Percentiles rank a stretch among this genome's conserved stretches.
phyloP scores from a whole-genome alignment of 2,329 filamentous ascomycete genomes.

The Monosporascus sp. region DNA sequence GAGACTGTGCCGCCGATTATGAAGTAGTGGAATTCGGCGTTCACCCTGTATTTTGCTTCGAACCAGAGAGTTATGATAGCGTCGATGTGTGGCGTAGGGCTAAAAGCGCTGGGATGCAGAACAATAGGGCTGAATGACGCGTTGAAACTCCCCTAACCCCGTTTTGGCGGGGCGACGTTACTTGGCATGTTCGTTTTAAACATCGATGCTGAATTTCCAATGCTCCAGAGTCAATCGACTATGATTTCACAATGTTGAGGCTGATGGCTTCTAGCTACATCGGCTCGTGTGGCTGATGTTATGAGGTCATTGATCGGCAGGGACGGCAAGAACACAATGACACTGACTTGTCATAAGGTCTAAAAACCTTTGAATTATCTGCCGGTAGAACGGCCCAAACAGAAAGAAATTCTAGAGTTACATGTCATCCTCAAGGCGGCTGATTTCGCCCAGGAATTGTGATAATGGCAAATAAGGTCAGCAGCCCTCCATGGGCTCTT shows the following conservation, averaged over 20 bases:
- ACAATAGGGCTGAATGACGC: background rate
- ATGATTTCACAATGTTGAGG: background rate
- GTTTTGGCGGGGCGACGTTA: too few relatives aligned
- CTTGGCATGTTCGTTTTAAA: background rate
- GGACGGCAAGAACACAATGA: conserved; percentile 3
- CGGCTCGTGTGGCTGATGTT: background rate
- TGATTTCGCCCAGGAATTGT: background rate
- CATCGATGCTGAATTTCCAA: too few relatives aligned
- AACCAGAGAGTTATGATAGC: background rate
- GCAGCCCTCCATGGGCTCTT: conserved; percentile 16
- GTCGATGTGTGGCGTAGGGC: background rate
- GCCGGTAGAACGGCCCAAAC: too few relatives aligned
- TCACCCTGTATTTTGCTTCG: too few relatives aligned
- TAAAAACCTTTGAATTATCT: too few relatives aligned
- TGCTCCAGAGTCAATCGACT: too few relatives aligned
- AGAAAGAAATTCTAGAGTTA: too few relatives aligned
- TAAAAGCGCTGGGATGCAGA: background rate
- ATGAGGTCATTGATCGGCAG: conserved; percentile 21
- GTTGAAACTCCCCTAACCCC: background rate
- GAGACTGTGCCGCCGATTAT: conserved; percentile 16
- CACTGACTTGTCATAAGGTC: background rate
- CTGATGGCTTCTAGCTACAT: background rate
- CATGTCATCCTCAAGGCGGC: too few relatives aligned
- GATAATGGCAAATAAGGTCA: background rate
- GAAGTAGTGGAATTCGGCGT: background rate